A percentile compares a stretch with the other conserved stretches of the same genome.
Conservation (phyloP, 805 yeast species). For the Zygoascus tannicola region DNA sequence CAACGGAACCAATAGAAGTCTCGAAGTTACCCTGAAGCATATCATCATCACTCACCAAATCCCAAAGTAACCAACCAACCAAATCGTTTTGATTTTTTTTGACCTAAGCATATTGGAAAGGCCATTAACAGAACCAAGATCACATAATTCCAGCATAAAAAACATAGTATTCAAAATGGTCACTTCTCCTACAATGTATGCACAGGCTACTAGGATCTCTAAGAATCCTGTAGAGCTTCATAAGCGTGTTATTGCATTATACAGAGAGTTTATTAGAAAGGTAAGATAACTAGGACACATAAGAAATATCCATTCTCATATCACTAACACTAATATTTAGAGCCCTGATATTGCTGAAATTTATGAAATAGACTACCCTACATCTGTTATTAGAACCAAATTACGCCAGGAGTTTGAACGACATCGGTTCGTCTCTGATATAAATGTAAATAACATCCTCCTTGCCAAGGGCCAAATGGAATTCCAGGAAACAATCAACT, state of each 20-base stretch:
- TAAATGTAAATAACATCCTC: slow-evolving; percentile 57
- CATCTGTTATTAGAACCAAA: slow-evolving; percentile 69
- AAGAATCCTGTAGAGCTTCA: slow-evolving; percentile 53
- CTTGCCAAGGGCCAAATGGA: slow-evolving; percentile 84
- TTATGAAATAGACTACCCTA: slow-evolving; percentile 46
- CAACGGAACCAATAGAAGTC: no score
- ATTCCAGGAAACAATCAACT: slow-evolving; percentile 75
- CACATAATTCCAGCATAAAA: background rate
- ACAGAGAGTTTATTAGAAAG: slow-evolving; percentile 58
- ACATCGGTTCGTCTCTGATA: slow-evolving; percentile 61
- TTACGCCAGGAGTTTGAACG: slow-evolving; percentile 86
- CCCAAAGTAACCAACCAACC: background rate
- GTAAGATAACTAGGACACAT: slow-evolving; percentile 16
- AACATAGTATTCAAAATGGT: background rate
- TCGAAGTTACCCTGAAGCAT: background rate
- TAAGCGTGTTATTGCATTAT: slow-evolving; percentile 54
- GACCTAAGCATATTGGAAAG: no score
- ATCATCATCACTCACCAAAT: no score
- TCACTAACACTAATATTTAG: slow-evolving; percentile 10
- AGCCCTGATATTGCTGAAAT: slow-evolving; percentile 35
- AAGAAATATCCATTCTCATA: background rate
- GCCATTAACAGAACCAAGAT: no score
- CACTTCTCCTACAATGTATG: slow-evolving; percentile 60
- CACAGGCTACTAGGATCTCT: slow-evolving; percentile 67
- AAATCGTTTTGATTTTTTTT: background rate